Evolutionary conservation across 73 alveolate genomes (phyloP).

Genomic region (Paramecium tetraurelia): DNA sequence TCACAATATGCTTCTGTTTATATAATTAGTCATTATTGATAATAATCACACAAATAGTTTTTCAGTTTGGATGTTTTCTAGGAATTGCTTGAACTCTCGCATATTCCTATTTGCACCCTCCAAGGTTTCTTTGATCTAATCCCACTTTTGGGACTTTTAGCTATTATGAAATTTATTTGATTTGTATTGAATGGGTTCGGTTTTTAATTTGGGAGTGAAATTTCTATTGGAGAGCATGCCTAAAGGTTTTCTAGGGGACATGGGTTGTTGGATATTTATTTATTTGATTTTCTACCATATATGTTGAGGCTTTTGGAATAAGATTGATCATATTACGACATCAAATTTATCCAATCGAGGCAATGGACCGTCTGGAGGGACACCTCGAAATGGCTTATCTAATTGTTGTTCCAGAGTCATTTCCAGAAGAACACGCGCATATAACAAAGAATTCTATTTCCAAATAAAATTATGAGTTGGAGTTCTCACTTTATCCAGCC

Average conservation of each 20-base stretch:
- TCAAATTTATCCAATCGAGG: conserved; percentile 70
- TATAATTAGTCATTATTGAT: neutral
- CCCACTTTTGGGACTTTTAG: conserved; percentile 2
- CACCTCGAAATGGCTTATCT: conserved; percentile 85
- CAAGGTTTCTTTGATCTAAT: neutral
- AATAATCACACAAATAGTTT: neutral
- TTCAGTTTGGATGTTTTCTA: neutral
- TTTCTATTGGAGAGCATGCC: neutral
- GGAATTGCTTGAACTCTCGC: neutral
- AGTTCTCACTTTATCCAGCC: conserved; percentile 35
- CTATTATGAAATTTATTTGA: neutral
- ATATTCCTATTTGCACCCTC: conserved; percentile 38
- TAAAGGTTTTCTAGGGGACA: neutral
- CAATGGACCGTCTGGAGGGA: conserved; percentile 89
- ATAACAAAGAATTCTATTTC: conserved; percentile 88
- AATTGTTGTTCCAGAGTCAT: conserved; percentile 73
- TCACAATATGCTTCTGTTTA: neutral
- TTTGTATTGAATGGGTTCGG: neutral
- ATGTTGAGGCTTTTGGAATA: neutral
- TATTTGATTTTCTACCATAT: conserved; percentile 37
- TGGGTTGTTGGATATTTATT: neutral
- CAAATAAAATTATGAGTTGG: conserved; percentile 80
- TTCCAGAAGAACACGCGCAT: conserved; percentile 81
- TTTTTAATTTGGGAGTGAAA: neutral
- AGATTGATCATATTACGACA: neutral